Evolutionary conservation across 1,139 yeast species (phyloP), one percentile per base, ranked within the genome.

Genomic region (Zhuliangozyma blackwelliae): DNA sequence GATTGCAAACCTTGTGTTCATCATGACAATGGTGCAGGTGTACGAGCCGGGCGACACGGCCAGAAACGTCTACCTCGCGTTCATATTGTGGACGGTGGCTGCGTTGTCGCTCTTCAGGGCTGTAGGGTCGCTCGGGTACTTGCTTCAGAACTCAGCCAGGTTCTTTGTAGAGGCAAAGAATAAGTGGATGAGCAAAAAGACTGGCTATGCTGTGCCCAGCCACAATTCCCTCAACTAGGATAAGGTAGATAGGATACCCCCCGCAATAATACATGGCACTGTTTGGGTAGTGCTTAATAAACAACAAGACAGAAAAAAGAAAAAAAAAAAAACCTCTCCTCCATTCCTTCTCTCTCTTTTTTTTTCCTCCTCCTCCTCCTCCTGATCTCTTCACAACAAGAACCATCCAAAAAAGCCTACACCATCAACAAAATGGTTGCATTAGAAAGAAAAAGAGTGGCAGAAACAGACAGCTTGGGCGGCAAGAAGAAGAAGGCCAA

Each of bases 1-100:
- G 75, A 68, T 89, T 37, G 68, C 85, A 25, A 92, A 92, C 57
- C 68, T 86, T 51, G 60, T 92, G 20, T 70, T 92, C 49, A 82
- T 87, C 28, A 80, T 90, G 89, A 78, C 94, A 10, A 84, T 92
- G 67, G 75, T 89, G 10, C 95, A 90, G 59, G 82, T 88, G 11
- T 89, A 82, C 54, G 65, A 72, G 16, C 77, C 89, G 3, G 81
- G 80, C 32, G 75, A 76, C 36, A 72, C 79, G 19, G 55, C 51
- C 16, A 50, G 52, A 12, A 92, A 92, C 61, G 76, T 77, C 40
- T 92, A 92, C 59, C 66, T 92, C 51, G 82, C 84, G 25, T 79
- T 87, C 53, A 85, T 92, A 48, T 66, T 92, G 41, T 89, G 97
- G 97, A 74, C 90, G 7, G 96, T 90, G 38, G 96, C 96, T 1